phyloP scores from a whole-genome alignment of 1,284 basidiomycete species.

The Tilletia setariae region DNA sequence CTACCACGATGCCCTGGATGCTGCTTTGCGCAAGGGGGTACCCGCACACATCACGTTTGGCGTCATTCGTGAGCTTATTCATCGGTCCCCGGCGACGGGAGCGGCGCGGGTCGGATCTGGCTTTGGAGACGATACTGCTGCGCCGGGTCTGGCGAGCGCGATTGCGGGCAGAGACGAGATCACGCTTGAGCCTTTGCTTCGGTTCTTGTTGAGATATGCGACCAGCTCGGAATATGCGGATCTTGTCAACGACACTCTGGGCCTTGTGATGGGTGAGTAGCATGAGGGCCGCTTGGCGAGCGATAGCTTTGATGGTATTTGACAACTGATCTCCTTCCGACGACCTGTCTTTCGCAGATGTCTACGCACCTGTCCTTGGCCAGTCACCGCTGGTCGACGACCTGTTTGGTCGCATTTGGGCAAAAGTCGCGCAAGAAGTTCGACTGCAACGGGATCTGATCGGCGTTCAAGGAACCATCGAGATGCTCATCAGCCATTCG shows the following conservation, averaged over 20 bases:
- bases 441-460: conserved; percentile 84
- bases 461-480: conserved; percentile 79
- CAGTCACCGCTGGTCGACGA: conserved; percentile 87
- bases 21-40: conserved; percentile 43
- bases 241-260: conserved; percentile 77
- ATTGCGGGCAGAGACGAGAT: conserved; percentile 89
- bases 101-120: not conserved
- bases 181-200: conserved; percentile 82
- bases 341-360: conserved; percentile 62
- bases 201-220: conserved; percentile 78
- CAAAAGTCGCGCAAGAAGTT: conserved; percentile 79
- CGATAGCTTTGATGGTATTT: too few species aligned
- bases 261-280: conserved; percentile 74
- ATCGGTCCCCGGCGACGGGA: conserved; percentile 57
- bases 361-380: conserved; percentile 84
- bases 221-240: conserved; percentile 87
- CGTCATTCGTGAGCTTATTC: conserved; percentile 86
- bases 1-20: conserved; percentile 82
- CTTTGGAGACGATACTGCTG: conserved; percentile 20
- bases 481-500: conserved; percentile 73
- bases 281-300: too few species aligned
- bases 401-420: conserved; percentile 75
- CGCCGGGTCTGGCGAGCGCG: conserved; percentile 78
- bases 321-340: too few species aligned
- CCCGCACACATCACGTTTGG: conserved; percentile 70